Percentiles rank a stretch among this genome's conserved stretches.
These are phyloP conservation scores for Mortierella claussenii DNA, from an alignment of 192 early-diverging fungal genomes.

Conservation along the genomic window DNA sequence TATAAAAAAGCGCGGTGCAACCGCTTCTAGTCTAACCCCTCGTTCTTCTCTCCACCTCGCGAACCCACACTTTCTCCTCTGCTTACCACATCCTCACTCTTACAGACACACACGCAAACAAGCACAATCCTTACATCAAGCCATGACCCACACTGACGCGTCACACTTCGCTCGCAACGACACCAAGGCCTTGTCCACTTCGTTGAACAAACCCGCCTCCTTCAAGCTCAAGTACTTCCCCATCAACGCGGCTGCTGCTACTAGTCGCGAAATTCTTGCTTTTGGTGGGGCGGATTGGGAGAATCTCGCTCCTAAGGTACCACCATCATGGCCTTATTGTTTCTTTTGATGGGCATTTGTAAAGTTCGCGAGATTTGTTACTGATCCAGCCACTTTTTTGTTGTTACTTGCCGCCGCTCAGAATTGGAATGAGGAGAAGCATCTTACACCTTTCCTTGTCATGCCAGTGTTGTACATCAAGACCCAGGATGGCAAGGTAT, in stretches of 20 bases:
- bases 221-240: conserved; percentile 16
- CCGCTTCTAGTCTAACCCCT: too few relatives aligned
- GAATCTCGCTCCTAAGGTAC: conserved; percentile 7
- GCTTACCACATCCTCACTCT: too few relatives aligned
- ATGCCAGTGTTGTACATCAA: conserved; percentile 14
- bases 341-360: too few relatives aligned
- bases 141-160: conserved; percentile 16
- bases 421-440: conserved; percentile 18
- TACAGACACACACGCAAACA: too few relatives aligned
- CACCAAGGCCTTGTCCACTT: background rate
- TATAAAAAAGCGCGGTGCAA: too few relatives aligned
- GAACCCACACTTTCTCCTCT: too few relatives aligned
- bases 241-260: background rate
- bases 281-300: conserved; percentile 14
- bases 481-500: conserved; percentile 25
- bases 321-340: too few relatives aligned
- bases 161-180: conserved; percentile 10
- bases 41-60: too few relatives aligned
- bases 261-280: conserved; percentile 12
- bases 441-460: conserved; percentile 11
- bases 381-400: too few relatives aligned
- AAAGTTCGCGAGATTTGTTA: too few relatives aligned
- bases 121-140: too few relatives aligned
- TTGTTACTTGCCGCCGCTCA: too few relatives aligned
- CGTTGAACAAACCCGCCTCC: conserved; percentile 7